Percentiles rank a stretch among this genome's conserved stretches.
phyloP scores from a whole-genome alignment of 495 filamentous ascomycete genomes.

The Hamigera avellanea region DNA sequence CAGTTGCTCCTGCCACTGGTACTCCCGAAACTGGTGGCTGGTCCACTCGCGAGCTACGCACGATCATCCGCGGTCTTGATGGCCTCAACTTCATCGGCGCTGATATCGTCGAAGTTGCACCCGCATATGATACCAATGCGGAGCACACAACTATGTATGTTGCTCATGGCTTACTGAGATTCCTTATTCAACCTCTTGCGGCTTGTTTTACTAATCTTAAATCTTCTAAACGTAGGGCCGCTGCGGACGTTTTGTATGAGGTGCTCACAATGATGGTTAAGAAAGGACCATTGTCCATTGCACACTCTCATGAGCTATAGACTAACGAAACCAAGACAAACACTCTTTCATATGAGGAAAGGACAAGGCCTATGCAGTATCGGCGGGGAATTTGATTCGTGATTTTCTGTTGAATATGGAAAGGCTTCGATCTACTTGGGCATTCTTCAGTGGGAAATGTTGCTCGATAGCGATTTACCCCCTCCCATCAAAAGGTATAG shows the following conservation, averaged over 20 bases:
- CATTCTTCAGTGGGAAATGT: too few relatives aligned
- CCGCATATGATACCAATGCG: constrained; percentile 57
- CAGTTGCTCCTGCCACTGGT: constrained; percentile 70
- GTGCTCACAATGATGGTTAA: constrained; percentile 57
- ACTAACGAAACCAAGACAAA: too few relatives aligned
- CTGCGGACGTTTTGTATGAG: constrained; percentile 55
- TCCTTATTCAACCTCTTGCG: not conserved
- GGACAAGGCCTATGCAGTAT: too few relatives aligned
- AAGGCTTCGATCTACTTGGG: too few relatives aligned
- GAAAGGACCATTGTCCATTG: constrained; percentile 37
- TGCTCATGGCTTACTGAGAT: not conserved
- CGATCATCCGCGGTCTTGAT: constrained; percentile 60
- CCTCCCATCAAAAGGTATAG: too few relatives aligned
- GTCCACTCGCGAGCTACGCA: constrained; percentile 67
- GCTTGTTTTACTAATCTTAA: not conserved
- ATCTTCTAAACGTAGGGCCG: constrained; percentile 31
- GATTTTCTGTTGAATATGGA: too few relatives aligned
- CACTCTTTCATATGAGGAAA: too few relatives aligned
- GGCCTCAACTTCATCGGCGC: constrained; percentile 68
- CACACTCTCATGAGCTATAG: constrained; percentile 9
- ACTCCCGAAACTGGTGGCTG: constrained; percentile 84
- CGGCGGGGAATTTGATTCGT: too few relatives aligned
- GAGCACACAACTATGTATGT: constrained; percentile 51
- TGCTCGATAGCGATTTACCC: too few relatives aligned
- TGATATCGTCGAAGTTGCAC: constrained; percentile 69